These are phyloP conservation scores for Naganishia antarctica DNA, from an alignment of 768 basidiomycete genomes.

Conservation along the genomic window DNA sequence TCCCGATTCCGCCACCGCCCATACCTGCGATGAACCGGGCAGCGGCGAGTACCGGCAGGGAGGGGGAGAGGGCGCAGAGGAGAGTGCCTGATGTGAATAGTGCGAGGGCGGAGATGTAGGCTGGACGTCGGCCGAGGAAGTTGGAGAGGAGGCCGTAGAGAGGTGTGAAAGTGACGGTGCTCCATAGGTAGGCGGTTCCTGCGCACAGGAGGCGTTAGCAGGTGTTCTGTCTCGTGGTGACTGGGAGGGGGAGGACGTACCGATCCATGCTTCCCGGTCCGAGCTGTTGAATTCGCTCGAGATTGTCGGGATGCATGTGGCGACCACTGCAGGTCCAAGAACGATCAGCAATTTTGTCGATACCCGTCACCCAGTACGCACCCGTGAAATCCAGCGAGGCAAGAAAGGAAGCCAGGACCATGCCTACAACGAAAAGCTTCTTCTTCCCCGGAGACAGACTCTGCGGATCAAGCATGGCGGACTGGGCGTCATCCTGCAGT, in stretches of 20 bases:
- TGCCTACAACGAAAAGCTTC: background rate
- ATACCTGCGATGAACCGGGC: slow-evolving; percentile 49
- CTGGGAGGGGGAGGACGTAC: background rate
- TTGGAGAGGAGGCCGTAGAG: slow-evolving; percentile 47
- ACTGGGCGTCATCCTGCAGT: background rate
- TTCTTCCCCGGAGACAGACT: slow-evolving; percentile 9
- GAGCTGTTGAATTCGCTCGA: slow-evolving; percentile 16
- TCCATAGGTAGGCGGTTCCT: slow-evolving; percentile 30
- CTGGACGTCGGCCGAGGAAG: slow-evolving; percentile 61
- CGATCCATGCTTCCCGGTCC: slow-evolving; percentile 10
- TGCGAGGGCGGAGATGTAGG: slow-evolving; percentile 76
- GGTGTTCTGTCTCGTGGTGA: background rate
- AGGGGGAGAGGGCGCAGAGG: slow-evolving; percentile 75
- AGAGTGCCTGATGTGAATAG: slow-evolving; percentile 83
- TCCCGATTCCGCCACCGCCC: slow-evolving; percentile 30
- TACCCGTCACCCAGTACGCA: background rate
- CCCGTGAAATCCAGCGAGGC: slow-evolving; percentile 11
- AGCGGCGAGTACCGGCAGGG: slow-evolving; percentile 72
- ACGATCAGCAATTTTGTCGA: too few relatives aligned
- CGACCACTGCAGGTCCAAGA: background rate
- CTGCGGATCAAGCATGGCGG: slow-evolving; percentile 6
- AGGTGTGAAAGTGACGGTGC: slow-evolving; percentile 61
- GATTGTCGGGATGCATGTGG: slow-evolving; percentile 9
- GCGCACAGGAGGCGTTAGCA: background rate
- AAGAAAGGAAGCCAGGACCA: slow-evolving; percentile 10